Conservation (phyloP, 2,329 filamentous ascomycete species). For the Fusarium metavorans region DNA sequence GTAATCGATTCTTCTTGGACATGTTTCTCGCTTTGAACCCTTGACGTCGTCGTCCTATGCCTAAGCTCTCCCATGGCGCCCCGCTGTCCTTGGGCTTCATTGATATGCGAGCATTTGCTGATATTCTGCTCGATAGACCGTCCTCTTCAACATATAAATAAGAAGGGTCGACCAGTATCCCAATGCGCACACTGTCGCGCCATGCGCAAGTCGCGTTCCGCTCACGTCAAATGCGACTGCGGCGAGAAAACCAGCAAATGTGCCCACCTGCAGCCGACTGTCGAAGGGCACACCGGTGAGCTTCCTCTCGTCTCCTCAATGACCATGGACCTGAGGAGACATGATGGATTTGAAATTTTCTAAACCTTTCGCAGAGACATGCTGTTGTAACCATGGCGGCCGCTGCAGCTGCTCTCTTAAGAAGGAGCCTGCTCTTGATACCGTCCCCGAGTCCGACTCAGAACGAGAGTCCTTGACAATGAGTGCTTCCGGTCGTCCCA, state of each 20-base stretch:
- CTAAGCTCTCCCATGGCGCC: not conserved
- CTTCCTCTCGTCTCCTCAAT: conserved; percentile 27
- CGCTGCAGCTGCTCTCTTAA: conserved; percentile 75
- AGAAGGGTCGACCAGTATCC: conserved; percentile 96
- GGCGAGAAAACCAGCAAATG: conserved; percentile 88
- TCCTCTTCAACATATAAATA: conserved; percentile 93
- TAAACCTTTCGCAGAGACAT: conserved; percentile 64
- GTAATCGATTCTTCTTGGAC: conserved; percentile 47
- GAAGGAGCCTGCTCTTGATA: conserved; percentile 70
- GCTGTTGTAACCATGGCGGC: conserved; percentile 77
- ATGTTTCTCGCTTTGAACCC: not conserved
- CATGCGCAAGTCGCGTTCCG: conserved; percentile 94
- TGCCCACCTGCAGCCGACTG: conserved; percentile 67
- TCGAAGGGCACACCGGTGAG: conserved; percentile 72
- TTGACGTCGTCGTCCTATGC: not conserved
- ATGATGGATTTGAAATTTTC: conserved; percentile 25
- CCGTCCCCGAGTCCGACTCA: conserved; percentile 73
- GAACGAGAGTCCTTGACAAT: conserved; percentile 57
- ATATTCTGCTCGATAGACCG: conserved; percentile 71
- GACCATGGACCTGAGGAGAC: conserved; percentile 8
- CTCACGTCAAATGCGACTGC: conserved; percentile 97
- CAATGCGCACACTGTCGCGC: conserved; percentile 98
- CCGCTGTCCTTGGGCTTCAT: not conserved
- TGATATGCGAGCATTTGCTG: conserved; percentile 35
- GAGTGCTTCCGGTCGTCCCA: conserved; percentile 51